Base-by-base conservation (phyloP, 352 stramenopile species). In the Phytophthora capsici region DNA sequence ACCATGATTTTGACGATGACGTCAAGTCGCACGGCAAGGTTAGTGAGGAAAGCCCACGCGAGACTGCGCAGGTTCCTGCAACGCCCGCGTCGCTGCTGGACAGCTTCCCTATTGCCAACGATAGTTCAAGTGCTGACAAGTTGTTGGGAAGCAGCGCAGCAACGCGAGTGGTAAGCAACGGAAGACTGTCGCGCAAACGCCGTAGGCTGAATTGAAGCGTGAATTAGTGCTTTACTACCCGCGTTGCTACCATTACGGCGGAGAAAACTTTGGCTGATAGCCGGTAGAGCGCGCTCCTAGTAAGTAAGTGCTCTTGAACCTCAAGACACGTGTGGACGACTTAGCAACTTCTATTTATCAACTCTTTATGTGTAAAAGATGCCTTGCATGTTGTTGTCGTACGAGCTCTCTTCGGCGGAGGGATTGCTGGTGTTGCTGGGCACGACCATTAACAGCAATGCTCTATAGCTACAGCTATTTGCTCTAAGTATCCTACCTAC, bases 91-190 rank as follows among this genome's bases (percentile, higher is more conserved):
- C 69, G 60, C 59, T 81, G 63, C 46, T 85, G 58, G 78, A 83
- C 63, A 81, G 73, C 57, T 85, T 82, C 58, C 71, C 75, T 63
- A 72, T 80, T 75, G 73, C 69, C 75, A 87, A 84, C 78, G 72
- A 83, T 78, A 83, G 78, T 84, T 87, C 78, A 87, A 87, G 78
- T 87, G 78, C 78, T 87, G 78, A 87, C 78, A 82, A 85, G 76
- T 84, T 83, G 75, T 79, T 80, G 75, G 77, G 62, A 75, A 78
- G 58, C 60, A 69, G 58, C 49, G 30, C 71, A 59, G 53, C 69
- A 50, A 34, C 52, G 60, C 69, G 60, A 58, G 60, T 43, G 59
- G 44, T 46, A 25, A 69, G 19, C 56, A 71, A 45, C 25, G 60
- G 51, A 59, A 71, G 66, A 57, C 49, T 68, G 55, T 57, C 65